A percentile compares a stretch with the other conserved stretches of the same genome.
Evolutionary conservation across 2,329 filamentous ascomycete genomes (phyloP).

Genomic region (Verticillium zaregamsianum): DNA sequence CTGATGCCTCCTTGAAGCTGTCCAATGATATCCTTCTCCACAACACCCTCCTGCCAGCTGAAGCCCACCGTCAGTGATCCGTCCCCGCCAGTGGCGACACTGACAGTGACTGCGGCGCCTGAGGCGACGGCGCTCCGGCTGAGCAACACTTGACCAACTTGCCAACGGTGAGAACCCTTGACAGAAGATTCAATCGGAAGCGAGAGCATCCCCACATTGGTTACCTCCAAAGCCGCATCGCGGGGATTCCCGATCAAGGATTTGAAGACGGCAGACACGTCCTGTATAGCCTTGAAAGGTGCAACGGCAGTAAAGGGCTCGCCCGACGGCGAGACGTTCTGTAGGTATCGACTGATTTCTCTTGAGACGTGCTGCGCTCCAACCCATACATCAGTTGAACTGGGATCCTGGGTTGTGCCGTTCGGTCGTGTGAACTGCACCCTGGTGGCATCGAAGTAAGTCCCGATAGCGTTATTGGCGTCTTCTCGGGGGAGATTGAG

Average conservation of each 20-base stretch:
- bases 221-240: slow-evolving; percentile 34
- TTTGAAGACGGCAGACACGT: slow-evolving; percentile 30
- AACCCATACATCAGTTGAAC: background rate
- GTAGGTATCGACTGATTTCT: slow-evolving; percentile 4
- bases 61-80: slow-evolving; percentile 33
- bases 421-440: slow-evolving; percentile 4
- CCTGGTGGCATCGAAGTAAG: slow-evolving; percentile 11
- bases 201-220: slow-evolving; percentile 36
- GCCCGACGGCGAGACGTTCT: slow-evolving; percentile 11
- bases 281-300: slow-evolving; percentile 33
- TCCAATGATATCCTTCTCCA: slow-evolving; percentile 19
- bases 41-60: slow-evolving; percentile 32
- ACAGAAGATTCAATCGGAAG: background rate
- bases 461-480: slow-evolving; percentile 8
- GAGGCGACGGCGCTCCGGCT: slow-evolving; percentile 36
- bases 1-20: background rate
- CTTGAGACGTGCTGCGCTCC: background rate
- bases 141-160: slow-evolving; percentile 35
- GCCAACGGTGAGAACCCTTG: slow-evolving; percentile 13
- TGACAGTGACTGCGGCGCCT: slow-evolving; percentile 31
- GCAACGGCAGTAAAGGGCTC: slow-evolving; percentile 17
- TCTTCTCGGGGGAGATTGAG: slow-evolving; percentile 5
- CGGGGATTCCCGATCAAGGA: slow-evolving; percentile 32
- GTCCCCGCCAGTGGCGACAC: slow-evolving; percentile 37
- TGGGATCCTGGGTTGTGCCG: background rate